phyloP scores from a whole-genome alignment of 225 moss, liverwort and hornwort species.

The Asterella californica region DNA sequence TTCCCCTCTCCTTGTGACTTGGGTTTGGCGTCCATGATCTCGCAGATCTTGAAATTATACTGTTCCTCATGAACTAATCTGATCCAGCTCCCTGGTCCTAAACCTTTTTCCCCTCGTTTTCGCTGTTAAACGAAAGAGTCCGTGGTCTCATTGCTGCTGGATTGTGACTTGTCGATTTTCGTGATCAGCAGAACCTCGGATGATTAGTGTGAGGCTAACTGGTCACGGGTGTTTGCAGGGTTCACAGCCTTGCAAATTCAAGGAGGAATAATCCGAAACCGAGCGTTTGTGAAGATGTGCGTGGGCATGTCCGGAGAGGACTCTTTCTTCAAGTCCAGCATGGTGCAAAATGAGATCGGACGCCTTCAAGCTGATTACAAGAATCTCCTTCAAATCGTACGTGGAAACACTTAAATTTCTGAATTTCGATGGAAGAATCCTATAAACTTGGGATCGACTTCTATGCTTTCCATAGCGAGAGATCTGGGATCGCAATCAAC shows the following conservation, averaged over 20 bases:
- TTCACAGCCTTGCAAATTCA: conserved; percentile 1
- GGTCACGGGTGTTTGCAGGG: neutral
- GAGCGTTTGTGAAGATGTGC: neutral
- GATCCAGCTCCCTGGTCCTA: neutral
- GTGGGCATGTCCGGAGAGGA: conserved; percentile 13
- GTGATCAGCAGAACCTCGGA: neutral
- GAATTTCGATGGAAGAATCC: neutral
- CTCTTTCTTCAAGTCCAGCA: conserved; percentile 18
- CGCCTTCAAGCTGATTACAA: conserved; percentile 21
- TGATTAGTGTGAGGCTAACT: neutral
- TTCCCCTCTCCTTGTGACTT: neutral
- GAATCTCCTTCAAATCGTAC: conserved; percentile 16
- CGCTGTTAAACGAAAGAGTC: neutral
- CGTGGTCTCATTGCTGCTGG: too few species aligned
- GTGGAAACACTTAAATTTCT: neutral
- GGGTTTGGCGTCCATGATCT: neutral
- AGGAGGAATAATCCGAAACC: neutral
- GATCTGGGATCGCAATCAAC: neutral
- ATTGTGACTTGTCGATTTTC: neutral
- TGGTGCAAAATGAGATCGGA: conserved; percentile 23
- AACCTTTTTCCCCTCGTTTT: neutral
- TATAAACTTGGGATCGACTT: neutral
- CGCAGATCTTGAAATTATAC: neutral
- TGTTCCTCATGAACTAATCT: neutral
- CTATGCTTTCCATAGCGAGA: neutral